Evolutionary conservation across 306 rosid species (phyloP).

Genomic region (Neltuma alba): DNA sequence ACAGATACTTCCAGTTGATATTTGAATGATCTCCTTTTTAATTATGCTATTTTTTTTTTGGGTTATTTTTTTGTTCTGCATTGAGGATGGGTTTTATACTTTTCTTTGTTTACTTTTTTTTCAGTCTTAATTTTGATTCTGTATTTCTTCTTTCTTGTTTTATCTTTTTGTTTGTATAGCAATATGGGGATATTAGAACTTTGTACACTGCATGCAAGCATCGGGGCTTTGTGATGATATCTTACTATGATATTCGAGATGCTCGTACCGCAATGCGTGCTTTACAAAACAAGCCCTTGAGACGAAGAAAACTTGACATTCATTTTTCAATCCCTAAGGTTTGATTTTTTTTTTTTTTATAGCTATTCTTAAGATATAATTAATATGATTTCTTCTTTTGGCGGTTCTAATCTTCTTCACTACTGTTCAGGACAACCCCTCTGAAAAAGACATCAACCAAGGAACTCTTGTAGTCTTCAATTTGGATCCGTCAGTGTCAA

Average conservation of each 20-base stretch:
- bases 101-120: background rate
- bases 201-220: constrained; percentile 89
- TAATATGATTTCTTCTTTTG: constrained; percentile 14
- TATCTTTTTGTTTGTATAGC: constrained; percentile 45
- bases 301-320: constrained; percentile 85
- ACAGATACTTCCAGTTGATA: constrained; percentile 18
- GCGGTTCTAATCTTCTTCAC: constrained; percentile 11
- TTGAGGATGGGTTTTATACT: constrained; percentile 19
- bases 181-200: constrained; percentile 81
- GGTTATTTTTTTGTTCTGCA: background rate
- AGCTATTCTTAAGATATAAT: constrained; percentile 9
- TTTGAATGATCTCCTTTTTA: background rate
- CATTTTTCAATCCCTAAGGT: constrained; percentile 93
- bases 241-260: constrained; percentile 81
- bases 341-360: constrained; percentile 24
- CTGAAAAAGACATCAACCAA: constrained; percentile 84
- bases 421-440: constrained; percentile 71
- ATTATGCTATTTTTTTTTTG: no score
- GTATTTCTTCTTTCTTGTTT: background rate
- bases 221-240: constrained; percentile 88
- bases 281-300: constrained; percentile 79
- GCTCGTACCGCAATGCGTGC: constrained; percentile 89
- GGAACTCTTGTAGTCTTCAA: constrained; percentile 89
- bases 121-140: constrained; percentile 26
- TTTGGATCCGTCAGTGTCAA: constrained; percentile 81